These are phyloP conservation scores for Cryptosporidium ubiquitum DNA, from an alignment of 169 alveolate genomes.

Conservation along the genomic window DNA sequence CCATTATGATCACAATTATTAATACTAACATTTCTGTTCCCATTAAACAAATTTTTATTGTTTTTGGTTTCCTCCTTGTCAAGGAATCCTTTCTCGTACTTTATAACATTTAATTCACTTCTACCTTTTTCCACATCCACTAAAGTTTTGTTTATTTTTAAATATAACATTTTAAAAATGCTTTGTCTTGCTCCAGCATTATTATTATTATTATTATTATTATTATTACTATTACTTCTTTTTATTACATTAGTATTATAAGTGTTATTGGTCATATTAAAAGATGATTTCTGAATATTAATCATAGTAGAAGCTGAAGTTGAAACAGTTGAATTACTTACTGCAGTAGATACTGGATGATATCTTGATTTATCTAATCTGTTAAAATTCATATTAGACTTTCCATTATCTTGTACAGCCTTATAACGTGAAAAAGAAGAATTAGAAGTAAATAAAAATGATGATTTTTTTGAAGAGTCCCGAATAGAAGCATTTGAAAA, in stretches of 20 bases:
- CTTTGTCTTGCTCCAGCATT: conserved; percentile 7
- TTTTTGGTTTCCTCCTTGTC: neutral
- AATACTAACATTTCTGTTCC: too few relatives aligned
- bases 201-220: neutral
- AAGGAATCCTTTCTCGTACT: neutral
- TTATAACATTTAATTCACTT: neutral
- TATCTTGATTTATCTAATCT: neutral
- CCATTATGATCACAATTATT: too few relatives aligned
- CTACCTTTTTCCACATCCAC: neutral
- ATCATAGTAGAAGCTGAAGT: neutral
- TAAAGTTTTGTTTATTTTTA: neutral
- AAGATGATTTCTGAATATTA: too few relatives aligned
- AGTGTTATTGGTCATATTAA: too few relatives aligned
- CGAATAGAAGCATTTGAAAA: conserved; percentile 36
- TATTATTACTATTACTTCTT: neutral
- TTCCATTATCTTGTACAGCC: neutral
- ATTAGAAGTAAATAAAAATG: neutral
- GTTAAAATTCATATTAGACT: neutral
- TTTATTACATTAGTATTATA: neutral
- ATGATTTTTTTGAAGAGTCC: conserved; percentile 10
- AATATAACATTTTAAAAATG: neutral
- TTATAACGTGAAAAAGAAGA: neutral
- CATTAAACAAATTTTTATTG: too few relatives aligned
- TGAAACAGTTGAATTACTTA: neutral
- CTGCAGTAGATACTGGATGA: neutral